Evolutionary conservation across 768 basidiomycete species (phyloP).

Genomic region (Auricularia sp.): DNA sequence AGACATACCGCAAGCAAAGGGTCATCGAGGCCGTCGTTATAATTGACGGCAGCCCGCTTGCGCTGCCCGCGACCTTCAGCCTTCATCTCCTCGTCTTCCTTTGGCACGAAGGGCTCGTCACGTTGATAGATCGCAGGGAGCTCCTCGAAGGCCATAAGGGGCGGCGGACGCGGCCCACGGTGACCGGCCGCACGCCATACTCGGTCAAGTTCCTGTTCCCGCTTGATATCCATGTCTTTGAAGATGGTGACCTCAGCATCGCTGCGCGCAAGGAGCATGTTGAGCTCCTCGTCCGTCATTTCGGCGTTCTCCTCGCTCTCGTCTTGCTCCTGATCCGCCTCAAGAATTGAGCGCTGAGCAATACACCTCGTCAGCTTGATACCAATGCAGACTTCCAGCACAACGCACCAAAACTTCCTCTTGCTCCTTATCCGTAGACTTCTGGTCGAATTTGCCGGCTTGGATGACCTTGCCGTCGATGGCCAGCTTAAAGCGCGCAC

Average conservation of each 20-base stretch:
- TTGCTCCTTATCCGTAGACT: conserved; percentile 94
- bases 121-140: conserved; percentile 86
- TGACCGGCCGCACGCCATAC: conserved; percentile 65
- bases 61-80: conserved; percentile 78
- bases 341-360: conserved; percentile 72
- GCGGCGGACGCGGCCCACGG: conserved; percentile 64
- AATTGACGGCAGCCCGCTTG: conserved; percentile 73
- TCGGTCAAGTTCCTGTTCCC: conserved; percentile 56
- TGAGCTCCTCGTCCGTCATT: conserved; percentile 91
- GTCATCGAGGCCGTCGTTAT: conserved; percentile 92
- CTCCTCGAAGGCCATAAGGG: conserved; percentile 78
- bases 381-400: not conserved
- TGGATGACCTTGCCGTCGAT: conserved; percentile 99
- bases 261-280: conserved; percentile 78
- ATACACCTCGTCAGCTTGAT: conserved; percentile 6
- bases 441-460: conserved; percentile 97
- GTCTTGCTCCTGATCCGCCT: conserved; percentile 73
- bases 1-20: conserved; percentile 73
- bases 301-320: conserved; percentile 84
- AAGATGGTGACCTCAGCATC: conserved; percentile 73
- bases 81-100: conserved; percentile 38
- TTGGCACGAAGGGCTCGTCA: conserved; percentile 57
- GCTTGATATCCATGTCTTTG: conserved; percentile 70
- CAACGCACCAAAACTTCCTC: conserved; percentile 82
- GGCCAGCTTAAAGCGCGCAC: conserved; percentile 91